A percentile compares a stretch with the other conserved stretches of the same genome.
Evolutionary conservation across 2,329 filamentous ascomycete species (phyloP).

Genomic region (Colletotrichum navitas): DNA sequence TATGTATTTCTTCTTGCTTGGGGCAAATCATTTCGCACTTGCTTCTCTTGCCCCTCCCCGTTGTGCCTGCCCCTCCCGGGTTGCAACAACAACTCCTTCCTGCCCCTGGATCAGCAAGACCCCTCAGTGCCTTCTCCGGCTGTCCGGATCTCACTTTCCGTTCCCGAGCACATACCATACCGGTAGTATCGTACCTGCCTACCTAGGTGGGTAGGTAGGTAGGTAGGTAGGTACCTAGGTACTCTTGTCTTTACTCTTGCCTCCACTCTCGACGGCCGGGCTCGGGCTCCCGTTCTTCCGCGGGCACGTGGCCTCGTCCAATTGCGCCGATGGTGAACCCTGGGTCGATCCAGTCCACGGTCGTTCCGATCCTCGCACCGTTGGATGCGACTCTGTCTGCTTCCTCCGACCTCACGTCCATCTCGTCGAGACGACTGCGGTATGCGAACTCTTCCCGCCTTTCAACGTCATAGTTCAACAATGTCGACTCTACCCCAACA

Average conservation of each 20-base stretch:
- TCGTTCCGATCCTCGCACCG: slow-evolving; percentile 2
- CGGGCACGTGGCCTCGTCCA: slow-evolving; percentile 26
- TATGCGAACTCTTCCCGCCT: neutral
- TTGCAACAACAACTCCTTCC: neutral
- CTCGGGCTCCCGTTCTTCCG: slow-evolving; percentile 21
- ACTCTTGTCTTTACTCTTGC: neutral
- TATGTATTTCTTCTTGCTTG: too few relatives aligned
- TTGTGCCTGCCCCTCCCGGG: too few relatives aligned
- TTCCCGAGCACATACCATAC: neutral
- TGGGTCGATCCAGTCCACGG: slow-evolving; percentile 15
- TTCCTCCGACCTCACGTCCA: slow-evolving; percentile 14
- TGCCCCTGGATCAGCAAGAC: too few relatives aligned
- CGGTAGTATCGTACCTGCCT: neutral
- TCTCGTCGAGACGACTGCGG: neutral
- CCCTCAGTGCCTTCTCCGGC: neutral
- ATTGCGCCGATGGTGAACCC: slow-evolving; percentile 18
- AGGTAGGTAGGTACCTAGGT: neutral
- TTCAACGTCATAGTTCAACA: neutral
- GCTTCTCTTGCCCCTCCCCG: too few relatives aligned
- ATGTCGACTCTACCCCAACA: neutral
- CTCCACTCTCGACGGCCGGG: neutral
- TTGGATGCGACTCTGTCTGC: neutral
- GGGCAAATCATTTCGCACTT: too few relatives aligned
- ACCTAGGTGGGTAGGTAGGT: neutral
- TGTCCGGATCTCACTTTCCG: neutral